Base-by-base conservation (phyloP, 306 rosid species). In the Pyrus betulifolia region DNA sequence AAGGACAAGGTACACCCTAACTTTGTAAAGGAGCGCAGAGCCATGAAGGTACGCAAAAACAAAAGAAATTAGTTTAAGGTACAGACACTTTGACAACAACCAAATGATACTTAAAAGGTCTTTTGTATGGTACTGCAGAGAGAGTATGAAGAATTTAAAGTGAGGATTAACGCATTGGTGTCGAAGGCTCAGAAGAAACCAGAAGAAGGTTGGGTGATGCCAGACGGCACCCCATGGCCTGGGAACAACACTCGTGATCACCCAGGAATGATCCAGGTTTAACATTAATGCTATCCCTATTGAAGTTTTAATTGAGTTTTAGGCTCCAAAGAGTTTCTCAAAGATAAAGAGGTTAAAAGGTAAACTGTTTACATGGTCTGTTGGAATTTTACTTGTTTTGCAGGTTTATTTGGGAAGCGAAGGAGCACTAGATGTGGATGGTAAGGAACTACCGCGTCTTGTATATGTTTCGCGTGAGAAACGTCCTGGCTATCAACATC, bases 201-300 rank as follows among this genome's bases (percentile, higher is more conserved):
- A 27, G 98, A 92, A 64, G 98, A 92, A 19, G 99, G 99, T 46
- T 95, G 98, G 98, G 90, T 95, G 54, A 89, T 95, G 96, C 96
- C 88, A 84, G 97, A 96, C 80, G 97, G 99, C 51, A 91, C 91
- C 7, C 97, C 97, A 23, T 96, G 99, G 99, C 99, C 99, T 3
- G 99, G 99, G 72, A 92, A 87, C 81, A 82, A 88, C 77, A 79
- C 90, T 35, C 90, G 93, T 21, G 93, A 96, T 88, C 99, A 96
- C 87, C 98, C 99, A 0, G 99, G 98, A 78, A 96, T 96, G 96
- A 86, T 93, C 84, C 99, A 96, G 97, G 99, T 94, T 72, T 69
- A 15, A 67, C 54, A 71, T 45, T 40, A 14, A 64, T 22, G 40
- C 40, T 35, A 35, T 35, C 10, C 42, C 42, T 35, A 35, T 2